Base-by-base conservation (phyloP, 805 yeast species). In the Candida quercuum region DNA sequence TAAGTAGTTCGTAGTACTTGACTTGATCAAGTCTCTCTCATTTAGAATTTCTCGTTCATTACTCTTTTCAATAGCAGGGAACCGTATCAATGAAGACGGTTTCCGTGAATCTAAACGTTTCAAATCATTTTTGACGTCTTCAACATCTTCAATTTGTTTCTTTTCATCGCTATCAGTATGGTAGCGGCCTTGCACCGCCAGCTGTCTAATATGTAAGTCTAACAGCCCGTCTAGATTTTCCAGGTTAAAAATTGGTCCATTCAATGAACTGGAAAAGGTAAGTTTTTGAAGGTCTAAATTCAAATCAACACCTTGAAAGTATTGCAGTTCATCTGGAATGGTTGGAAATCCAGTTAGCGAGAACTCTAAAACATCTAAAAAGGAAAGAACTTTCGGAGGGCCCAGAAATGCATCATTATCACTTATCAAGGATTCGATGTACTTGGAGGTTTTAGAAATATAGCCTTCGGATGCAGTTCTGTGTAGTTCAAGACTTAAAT, bases 401-500 rank as follows among this genome's bases (percentile, higher is more conserved):
- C 82, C 84, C 40, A 72, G 61, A 19, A 74, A 63, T 42, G 66
- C 69, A 14, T 72, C 71, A 27, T 66, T 60, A 10, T 67, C 67
- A 42, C 71, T 71, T 29, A 81, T 75, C 16, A 88, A 61, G 4
- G 67, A 49, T 5, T 71, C 64, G 19, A 80, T 64, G 46, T 82
- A 81, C 18, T 65, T 60, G 30, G 71, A 63, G 40, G 74, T 67
- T 47, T 77, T 61, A 20, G 82, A 61, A 27, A 77, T 49, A 7
- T 81, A 66, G 7, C 76, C 69, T 46, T 61, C 42, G 32, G 49
- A 38, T 0, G 72, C 64, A 12, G 75, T 64, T 38, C 70, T 70
- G 52, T 83, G 88, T n/a, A 91, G 66, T 46, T 87, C 94, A 37
- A 82, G 60, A 14, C 89, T 74, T 42, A 86, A 60, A 48, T 78